Base-by-base conservation (phyloP, 768 basidiomycete genomes). In the Leccinum incarnatum region DNA sequence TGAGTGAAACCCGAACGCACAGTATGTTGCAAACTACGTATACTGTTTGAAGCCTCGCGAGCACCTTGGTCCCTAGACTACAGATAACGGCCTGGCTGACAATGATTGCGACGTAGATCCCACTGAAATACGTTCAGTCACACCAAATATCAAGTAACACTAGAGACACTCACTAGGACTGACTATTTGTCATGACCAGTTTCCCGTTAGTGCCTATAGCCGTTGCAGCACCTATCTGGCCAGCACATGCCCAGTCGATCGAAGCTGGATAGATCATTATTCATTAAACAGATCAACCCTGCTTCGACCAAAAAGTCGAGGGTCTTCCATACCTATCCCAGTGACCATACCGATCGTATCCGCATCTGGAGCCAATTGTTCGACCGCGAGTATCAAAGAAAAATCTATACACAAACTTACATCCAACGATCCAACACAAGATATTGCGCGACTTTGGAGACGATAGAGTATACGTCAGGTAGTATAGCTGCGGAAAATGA, bases 371-470 rank as follows among this genome's bases (percentile, higher is more conserved):
- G 19, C 15, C 36, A 42, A 11, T 42, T 55, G 34, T 17, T 37
- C 36, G 40, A 42, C 21, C n/a, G 30, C 30, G 25, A 40, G 23
- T 29, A 23, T 9, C 19, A 12, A 7, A 10, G 48, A 2, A 21
- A 29, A 54, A 11, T 0, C n/a, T 3, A 8, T 30, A 36, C 6
- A 36, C 14, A 1, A 8, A 72, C 81, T 21, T 61, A 86, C 84
- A 86, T 42, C 86, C 86, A 8, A 87, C 85, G 42, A 87, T 77
- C 86, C 86, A 88, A 19, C 82, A 80, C n/a, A 87, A 76, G 5
- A 88, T 68, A 58, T 81, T 82, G 19, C 81, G 75, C 73, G 79
- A 86, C 47, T 78, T 67, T 2, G 81, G 80, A 1, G 83, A 81
- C 0, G 82, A 80, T 10, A 83, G 67, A 0, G 76, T 78, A 62